These are phyloP conservation scores for Phialophora macrospora DNA, from an alignment of 2,329 filamentous ascomycete species.

Conservation along the genomic window DNA sequence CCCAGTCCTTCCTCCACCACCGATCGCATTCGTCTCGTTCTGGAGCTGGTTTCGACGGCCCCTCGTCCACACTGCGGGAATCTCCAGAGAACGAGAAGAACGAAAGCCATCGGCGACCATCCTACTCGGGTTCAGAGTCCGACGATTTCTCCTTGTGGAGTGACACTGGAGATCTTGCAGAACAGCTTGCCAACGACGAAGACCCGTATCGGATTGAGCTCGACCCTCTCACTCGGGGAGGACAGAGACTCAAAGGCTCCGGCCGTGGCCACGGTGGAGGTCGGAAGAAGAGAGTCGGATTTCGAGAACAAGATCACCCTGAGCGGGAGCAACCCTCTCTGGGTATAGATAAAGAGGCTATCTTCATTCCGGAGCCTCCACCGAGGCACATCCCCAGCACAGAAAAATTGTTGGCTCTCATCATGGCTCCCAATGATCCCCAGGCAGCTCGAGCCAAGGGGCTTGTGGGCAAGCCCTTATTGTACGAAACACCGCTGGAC, in stretches of 20 bases:
- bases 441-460: slow-evolving; percentile 77
- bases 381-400: slow-evolving; percentile 67
- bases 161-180: slow-evolving; percentile 91
- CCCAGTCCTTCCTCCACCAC: slow-evolving; percentile 81
- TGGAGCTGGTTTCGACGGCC: slow-evolving; percentile 46
- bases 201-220: slow-evolving; percentile 78
- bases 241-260: slow-evolving; percentile 44
- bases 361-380: slow-evolving; percentile 74
- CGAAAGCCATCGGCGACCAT: slow-evolving; percentile 57
- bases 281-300: slow-evolving; percentile 41
- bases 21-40: slow-evolving; percentile 64
- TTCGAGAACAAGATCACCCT: slow-evolving; percentile 43
- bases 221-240: slow-evolving; percentile 51
- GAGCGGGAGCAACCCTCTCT: slow-evolving; percentile 49
- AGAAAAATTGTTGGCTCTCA: slow-evolving; percentile 73
- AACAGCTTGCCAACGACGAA: slow-evolving; percentile 82
- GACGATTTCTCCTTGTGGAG: slow-evolving; percentile 82
- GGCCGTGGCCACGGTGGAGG: slow-evolving; percentile 39
- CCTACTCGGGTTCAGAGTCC: slow-evolving; percentile 57
- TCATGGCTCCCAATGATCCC: slow-evolving; percentile 80
- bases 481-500: slow-evolving; percentile 63
- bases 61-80: slow-evolving; percentile 45
- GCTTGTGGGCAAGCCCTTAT: slow-evolving; percentile 90
- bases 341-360: slow-evolving; percentile 71
- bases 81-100: slow-evolving; percentile 54